phyloP scores from a whole-genome alignment of 495 filamentous ascomycete species.

The Lasiosphaeriaceae sp. region DNA sequence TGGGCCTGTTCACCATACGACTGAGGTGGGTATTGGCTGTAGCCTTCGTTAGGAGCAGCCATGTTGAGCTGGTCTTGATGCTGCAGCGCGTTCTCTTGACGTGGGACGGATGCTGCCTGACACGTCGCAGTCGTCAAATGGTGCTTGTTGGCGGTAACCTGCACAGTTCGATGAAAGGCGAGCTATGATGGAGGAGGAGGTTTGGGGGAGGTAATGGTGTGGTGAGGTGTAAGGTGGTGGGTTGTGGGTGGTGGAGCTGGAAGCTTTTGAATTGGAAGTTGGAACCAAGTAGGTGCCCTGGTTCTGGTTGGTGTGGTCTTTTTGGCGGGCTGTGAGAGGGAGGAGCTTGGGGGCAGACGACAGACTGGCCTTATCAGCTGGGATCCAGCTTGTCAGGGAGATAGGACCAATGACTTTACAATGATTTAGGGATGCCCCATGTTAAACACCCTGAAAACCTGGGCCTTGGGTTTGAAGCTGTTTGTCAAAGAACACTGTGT shows the following conservation, averaged over 20 bases:
- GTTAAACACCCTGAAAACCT: too few relatives aligned
- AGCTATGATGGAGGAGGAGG: too few relatives aligned
- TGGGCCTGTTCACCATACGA: constrained; percentile 49
- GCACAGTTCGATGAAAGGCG: neutral
- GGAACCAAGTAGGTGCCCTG: neutral
- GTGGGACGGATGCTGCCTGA: too few relatives aligned
- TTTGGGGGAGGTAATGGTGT: too few relatives aligned
- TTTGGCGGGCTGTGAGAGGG: neutral
- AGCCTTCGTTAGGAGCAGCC: constrained; percentile 54
- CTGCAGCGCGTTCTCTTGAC: neutral
- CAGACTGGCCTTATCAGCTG: constrained; percentile 25
- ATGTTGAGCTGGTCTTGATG: constrained; percentile 26
- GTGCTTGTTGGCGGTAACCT: neutral
- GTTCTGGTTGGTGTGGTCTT: neutral
- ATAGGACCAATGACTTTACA: neutral
- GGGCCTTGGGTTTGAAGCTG: neutral
- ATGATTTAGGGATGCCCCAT: neutral
- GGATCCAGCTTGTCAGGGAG: too few relatives aligned
- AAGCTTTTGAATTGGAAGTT: neutral
- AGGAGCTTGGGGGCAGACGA: constrained; percentile 17
- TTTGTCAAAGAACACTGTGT: constrained; percentile 1
- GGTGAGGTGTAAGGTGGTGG: neutral
- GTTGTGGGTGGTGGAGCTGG: neutral
- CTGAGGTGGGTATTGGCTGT: constrained; percentile 61
- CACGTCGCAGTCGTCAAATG: constrained; percentile 1